These are phyloP conservation scores for Pyropia yezoensis DNA, from an alignment of 23 red algal species.

Conservation along the genomic window DNA sequence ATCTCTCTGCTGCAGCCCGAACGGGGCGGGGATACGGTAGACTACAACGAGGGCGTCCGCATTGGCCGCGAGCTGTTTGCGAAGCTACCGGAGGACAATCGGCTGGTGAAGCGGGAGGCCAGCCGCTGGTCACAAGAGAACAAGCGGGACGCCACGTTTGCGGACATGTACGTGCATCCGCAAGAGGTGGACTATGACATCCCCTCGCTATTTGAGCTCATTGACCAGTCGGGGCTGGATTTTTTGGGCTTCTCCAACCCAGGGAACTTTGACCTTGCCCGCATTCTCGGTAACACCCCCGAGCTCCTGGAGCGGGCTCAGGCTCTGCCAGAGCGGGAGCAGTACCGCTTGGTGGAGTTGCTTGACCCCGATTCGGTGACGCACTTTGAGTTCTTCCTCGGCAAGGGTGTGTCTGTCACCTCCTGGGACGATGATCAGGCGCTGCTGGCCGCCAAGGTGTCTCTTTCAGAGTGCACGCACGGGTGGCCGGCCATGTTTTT, in stretches of 20 bases:
- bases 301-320: conserved; percentile 24
- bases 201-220: conserved; percentile 60
- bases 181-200: conserved; percentile 89
- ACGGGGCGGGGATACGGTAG: conserved; percentile 4
- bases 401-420: conserved; percentile 22
- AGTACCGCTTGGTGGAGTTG: conserved; percentile 68
- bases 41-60: conserved; percentile 79
- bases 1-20: conserved; percentile 51
- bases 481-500: conserved; percentile 65
- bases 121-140: conserved; percentile 91
- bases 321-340: conserved; percentile 40
- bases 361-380: conserved; percentile 91
- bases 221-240: conserved; percentile 47
- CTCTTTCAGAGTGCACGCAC: conserved; percentile 53
- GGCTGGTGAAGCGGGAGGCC: conserved; percentile 61
- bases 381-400: conserved; percentile 97
- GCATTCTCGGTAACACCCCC: conserved; percentile 59
- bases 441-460: conserved; percentile 35
- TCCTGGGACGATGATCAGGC: conserved; percentile 38
- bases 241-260: conserved; percentile 91
- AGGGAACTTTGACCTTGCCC: conserved; percentile 67
- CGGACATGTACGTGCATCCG: conserved; percentile 99
- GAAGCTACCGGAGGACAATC: conserved; percentile 75
- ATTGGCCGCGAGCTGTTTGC: conserved; percentile 80
- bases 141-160: conserved; percentile 90